Conservation (phyloP, 108 stramenopile genomes). For the Seminavis robusta region DNA sequence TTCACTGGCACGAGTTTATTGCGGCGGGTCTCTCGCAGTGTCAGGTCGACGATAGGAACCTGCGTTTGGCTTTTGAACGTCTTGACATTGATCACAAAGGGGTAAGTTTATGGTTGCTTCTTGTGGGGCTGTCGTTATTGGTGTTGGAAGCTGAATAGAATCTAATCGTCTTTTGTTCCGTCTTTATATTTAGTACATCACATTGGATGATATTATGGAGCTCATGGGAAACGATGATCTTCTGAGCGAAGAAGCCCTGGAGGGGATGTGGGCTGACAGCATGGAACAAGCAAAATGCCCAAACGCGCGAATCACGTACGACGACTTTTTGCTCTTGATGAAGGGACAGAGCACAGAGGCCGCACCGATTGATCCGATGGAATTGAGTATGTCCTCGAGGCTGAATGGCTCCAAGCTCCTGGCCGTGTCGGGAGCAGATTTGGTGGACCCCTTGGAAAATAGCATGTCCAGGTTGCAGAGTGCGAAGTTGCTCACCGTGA, state of each 20-base stretch:
- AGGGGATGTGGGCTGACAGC: constrained; percentile 76
- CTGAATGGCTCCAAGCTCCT: neutral
- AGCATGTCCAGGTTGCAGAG: too few relatives aligned
- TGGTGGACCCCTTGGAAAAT: too few relatives aligned
- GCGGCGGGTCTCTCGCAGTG: constrained; percentile 85
- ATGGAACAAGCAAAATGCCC: constrained; percentile 61
- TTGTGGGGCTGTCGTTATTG: neutral
- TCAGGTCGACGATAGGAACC: constrained; percentile 84
- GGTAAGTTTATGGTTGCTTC: constrained; percentile 10
- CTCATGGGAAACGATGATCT: constrained; percentile 70
- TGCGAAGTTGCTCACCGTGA: too few relatives aligned
- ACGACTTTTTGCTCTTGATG: constrained; percentile 84
- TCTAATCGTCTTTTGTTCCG: neutral
- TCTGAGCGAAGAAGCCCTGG: constrained; percentile 70
- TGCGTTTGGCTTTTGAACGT: constrained; percentile 82
- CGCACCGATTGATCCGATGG: constrained; percentile 8
- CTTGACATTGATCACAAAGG: constrained; percentile 86
- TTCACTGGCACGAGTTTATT: constrained; percentile 91
- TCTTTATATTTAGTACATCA: constrained; percentile 44
- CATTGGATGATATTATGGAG: constrained; percentile 86
- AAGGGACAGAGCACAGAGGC: constrained; percentile 71
- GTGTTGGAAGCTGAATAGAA: neutral
- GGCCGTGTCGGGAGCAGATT: neutral
- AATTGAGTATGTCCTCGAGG: neutral
- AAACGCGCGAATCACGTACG: constrained; percentile 60